Base-by-base conservation (phyloP, 1,284 basidiomycete species). In the Phellopilus nigrolimitatus region DNA sequence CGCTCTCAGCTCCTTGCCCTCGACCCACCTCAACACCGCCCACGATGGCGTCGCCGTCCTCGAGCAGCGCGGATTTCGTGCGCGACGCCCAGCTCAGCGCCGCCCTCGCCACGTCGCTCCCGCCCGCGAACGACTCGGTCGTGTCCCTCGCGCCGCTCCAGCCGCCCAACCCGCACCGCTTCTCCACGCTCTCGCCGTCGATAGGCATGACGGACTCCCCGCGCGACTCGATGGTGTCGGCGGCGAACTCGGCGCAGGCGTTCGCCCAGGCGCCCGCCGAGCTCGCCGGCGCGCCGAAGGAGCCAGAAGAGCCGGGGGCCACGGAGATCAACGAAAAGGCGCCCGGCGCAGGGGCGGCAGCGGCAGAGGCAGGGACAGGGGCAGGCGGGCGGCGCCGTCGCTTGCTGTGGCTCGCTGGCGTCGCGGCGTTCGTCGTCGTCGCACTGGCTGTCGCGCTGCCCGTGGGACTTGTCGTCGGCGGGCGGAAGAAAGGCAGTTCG, bases 371-470 rank as follows among this genome's bases (percentile, higher is more conserved):
- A 7, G 17, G n/a, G 30, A n/a, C n/a, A 22, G 34, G 43, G n/a
- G 13, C 24, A 7, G 38, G n/a, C 13, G 25, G 44, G 13, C 24
- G 21, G 17, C 36, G 43, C 30, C 34, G 38, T 9, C 48, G 48
- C 24, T 22, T 15, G 19, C 37, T 51, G 12, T 52, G 31, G 37
- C 3, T 51, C 31, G 49, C 34, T 5, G 45, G 22, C 7, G 33
- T 22, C 8, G 36, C 47, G 6, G 50, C 27, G 15, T n/a, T 44
- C 19, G 15, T 56, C 25, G 25, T 56, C 37, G 33, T 56, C 33
- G 54, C 50, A 13, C 50, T 50, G 13, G 54, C 54, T 1, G 30
- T 56, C n/a, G 50, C 50, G 7, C 15, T 56, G 3, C 54, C 54
- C 19, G 47, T 56, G 3, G 49, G 50, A 4, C 4, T 56, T 12